These are phyloP conservation scores for Scytalidium lignicola DNA, from an alignment of 2,329 filamentous ascomycete genomes.

Conservation along the genomic window DNA sequence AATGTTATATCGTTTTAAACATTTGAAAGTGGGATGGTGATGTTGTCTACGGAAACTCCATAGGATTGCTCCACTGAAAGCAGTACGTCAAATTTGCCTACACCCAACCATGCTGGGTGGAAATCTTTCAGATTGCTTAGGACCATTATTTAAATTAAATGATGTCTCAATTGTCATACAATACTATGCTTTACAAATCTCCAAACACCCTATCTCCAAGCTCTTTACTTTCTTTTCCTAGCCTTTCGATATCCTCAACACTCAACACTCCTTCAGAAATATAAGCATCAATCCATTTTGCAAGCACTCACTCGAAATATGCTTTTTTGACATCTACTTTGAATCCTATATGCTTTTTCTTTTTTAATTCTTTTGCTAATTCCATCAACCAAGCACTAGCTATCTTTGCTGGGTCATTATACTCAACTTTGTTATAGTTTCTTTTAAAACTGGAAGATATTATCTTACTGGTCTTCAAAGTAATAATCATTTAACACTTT, in stretches of 20 bases:
- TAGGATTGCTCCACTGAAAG: too few species aligned
- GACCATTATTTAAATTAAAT: too few species aligned
- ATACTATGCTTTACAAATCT: slow-evolving; percentile 11
- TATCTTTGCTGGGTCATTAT: slow-evolving; percentile 50
- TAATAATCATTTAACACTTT: slow-evolving; percentile 43
- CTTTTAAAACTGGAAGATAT: slow-evolving; percentile 38
- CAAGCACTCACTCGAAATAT: slow-evolving; percentile 30
- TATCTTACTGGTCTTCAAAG: slow-evolving; percentile 60
- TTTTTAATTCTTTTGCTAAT: slow-evolving; percentile 5
- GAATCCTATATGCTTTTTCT: slow-evolving; percentile 11
- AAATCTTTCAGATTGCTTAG: too few species aligned
- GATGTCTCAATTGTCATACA: too few species aligned
- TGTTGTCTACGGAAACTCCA: too few species aligned
- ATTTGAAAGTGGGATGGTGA: too few species aligned
- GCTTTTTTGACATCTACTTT: slow-evolving; percentile 33
- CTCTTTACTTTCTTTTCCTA: slow-evolving; percentile 13
- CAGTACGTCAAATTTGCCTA: too few species aligned
- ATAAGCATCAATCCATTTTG: slow-evolving; percentile 24
- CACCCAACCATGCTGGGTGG: too few species aligned
- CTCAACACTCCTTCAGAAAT: slow-evolving; percentile 25
- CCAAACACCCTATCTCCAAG: slow-evolving; percentile 18
- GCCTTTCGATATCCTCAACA: slow-evolving; percentile 13
- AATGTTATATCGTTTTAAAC: too few species aligned
- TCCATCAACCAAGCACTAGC: slow-evolving; percentile 37
- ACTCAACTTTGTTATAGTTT: slow-evolving; percentile 39